Base-by-base conservation (phyloP, 2,329 filamentous ascomycete species). In the Aspergillus puulaauensis region DNA sequence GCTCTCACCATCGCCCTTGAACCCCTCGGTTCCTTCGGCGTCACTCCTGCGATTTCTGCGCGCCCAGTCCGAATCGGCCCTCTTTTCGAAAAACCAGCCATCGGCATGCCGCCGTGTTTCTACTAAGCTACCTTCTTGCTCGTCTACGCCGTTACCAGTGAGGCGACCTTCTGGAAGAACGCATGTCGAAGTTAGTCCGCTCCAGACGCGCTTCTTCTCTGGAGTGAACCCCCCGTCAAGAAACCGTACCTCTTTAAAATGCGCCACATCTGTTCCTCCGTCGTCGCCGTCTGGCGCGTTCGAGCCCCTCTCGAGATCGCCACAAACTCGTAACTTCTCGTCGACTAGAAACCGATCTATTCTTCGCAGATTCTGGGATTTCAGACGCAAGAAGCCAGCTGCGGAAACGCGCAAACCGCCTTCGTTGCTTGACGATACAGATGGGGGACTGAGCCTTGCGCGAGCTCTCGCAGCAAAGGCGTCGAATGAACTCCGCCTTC, bases 401-500 rank as follows among this genome's bases (percentile, higher is more conserved):
- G 52, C 57, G 31, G 60, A 79, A 11, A 82, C 81, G 61, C 82
- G 82, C 14, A 84, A 87, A 65, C 80, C 87, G 11, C 86, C 74
- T 45, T 68, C 80, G 62, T 73, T 85, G 76, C 70, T 84, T 43
- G 85, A 90, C 51, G 85, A 87, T 57, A 81, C 78, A 21, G 82
- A 84, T 47, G 81, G 81, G 4, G 83, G 83, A 67, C 90, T 90
- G 73, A 88, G 81, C 68, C 81, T 88, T 51, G 88, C 88, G 43
- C 84, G 91, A 43, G 85, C 88, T 45, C 80, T 91, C 68, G 83
- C 86, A 52, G 83, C 86, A 47, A 95, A 93, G 75, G 89, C 90
- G 3, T 87, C 89, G 24, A 88, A 93, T 57, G 92, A 97, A 73
- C 85, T 93, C 31, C 88, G 91, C 59, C 80, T 99, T 64, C 85